phyloP scores from a whole-genome alignment of 2,329 filamentous ascomycete species.

The Venturiaceae sp. region DNA sequence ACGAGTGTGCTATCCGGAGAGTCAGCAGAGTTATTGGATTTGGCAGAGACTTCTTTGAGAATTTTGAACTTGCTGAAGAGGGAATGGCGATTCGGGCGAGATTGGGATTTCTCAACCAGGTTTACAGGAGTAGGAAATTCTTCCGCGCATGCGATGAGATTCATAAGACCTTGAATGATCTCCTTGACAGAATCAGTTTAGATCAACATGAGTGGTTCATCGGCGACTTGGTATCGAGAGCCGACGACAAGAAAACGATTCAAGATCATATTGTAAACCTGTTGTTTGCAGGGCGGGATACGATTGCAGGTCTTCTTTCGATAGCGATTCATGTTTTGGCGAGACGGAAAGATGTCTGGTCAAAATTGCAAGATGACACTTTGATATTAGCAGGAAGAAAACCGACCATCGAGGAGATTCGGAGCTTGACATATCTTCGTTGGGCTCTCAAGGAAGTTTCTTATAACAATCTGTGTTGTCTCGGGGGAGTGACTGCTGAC shows the following conservation, averaged over 20 bases:
- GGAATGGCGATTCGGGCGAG: constrained; percentile 26
- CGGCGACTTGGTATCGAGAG: no score
- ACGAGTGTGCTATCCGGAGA: constrained; percentile 40
- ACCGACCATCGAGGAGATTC: constrained; percentile 9
- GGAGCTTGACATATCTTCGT: not conserved
- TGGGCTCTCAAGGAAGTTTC: constrained; percentile 18
- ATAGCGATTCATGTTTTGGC: constrained; percentile 31
- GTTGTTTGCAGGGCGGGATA: constrained; percentile 37
- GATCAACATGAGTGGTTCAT: no score
- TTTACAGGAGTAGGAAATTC: constrained; percentile 20
- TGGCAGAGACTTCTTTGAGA: constrained; percentile 27
- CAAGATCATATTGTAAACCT: constrained; percentile 37
- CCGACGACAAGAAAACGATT: constrained; percentile 30
- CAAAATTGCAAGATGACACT: not conserved
- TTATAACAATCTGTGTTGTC: constrained; percentile 25
- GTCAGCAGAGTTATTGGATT: constrained; percentile 22
- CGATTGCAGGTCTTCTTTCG: constrained; percentile 41
- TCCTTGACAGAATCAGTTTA: no score
- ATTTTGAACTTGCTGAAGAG: constrained; percentile 32
- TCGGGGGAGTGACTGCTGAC: not conserved
- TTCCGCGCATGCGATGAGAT: constrained; percentile 16
- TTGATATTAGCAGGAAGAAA: constrained; percentile 11
- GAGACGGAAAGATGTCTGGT: constrained; percentile 27
- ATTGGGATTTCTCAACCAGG: constrained; percentile 23
- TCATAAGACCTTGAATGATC: constrained; percentile 36